Evolutionary conservation across 331 rosid genomes (phyloP), one percentile per base, ranked within the genome.

Genomic region (Rosa hybrid): DNA sequence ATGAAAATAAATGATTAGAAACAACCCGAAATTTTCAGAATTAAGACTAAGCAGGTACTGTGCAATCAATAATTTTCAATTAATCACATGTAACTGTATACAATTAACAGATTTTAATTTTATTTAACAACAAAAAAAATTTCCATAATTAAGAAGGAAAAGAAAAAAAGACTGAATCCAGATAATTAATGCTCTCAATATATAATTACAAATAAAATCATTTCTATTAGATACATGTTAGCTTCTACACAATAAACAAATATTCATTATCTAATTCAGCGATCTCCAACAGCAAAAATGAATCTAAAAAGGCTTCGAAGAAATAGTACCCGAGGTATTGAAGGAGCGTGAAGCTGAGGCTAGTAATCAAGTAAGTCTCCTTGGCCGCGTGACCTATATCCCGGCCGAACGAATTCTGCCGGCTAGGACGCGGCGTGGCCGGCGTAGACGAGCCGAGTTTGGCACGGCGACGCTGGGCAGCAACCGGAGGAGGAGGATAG

Each of bases 291-390:
- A 16, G 48, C 64, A 73, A 30, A 17, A 17, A 6, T 12, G 48
- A 73, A 30, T 5, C 39, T 34, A 0, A 34, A 34, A 34, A 34
- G n/a, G 67, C 34, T 4, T 10, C 34, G 23, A 46, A 11, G 6
- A 49, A 50, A 14, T 6, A 74, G 65, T 81, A 93, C 99, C 99
- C 99, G 81, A 96, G 97, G 82, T 84, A 96, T 42, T 70, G 91
- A 59, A 96, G 97, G 70, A 96, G 99, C 71, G 87, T 93, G 90
- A 96, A 84, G 81, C 85, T 63, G 80, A 93, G 90, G 2, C 91
- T 82, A 82, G 97, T 93, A 67, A 95, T 20, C 81, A 95, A 71
- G 87, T 88, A 87, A 8, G 98, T 93, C 83, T 93, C 97, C 3
- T 92, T 81, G 16, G 99, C 99, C 8, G 94, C 96, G 74, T 87